Conservation (phyloP, 2,329 filamentous ascomycete genomes). For the Xylaria sp. region DNA sequence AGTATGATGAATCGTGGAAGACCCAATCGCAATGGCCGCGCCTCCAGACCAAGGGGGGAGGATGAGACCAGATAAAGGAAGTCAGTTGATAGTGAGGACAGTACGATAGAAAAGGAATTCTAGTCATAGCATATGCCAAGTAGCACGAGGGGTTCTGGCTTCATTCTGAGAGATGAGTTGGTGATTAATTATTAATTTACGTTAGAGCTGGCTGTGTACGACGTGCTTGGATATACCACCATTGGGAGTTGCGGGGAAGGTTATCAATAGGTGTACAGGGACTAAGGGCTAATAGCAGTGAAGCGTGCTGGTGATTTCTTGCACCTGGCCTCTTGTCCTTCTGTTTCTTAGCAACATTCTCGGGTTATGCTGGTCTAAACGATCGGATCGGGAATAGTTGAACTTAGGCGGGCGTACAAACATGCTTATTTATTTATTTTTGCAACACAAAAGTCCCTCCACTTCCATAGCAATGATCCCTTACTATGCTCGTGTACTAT, state of each 20-base stretch:
- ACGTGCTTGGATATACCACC: constrained; percentile 30
- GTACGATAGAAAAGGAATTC: neutral
- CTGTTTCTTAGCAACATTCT: constrained; percentile 4
- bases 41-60: constrained; percentile 1
- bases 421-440: neutral
- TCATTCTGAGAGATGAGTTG: neutral
- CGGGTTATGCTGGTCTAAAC: neutral
- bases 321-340: neutral
- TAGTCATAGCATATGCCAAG: neutral
- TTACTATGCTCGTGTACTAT: too few species aligned
- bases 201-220: neutral
- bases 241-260: neutral
- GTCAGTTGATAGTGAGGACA: neutral
- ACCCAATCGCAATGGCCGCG: constrained; percentile 8
- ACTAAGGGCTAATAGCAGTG: neutral
- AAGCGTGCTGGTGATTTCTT: neutral
- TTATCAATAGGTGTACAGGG: neutral
- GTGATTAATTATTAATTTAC: neutral
- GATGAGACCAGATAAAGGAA: constrained; percentile 18
- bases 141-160: neutral
- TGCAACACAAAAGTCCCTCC: neutral
- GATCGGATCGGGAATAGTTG: neutral
- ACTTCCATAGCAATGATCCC: neutral
- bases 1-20: constrained; percentile 33
- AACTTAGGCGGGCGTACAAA: neutral